Base-by-base conservation (phyloP, 2,329 filamentous ascomycete species). In the Tolypocladium endophyticum region DNA sequence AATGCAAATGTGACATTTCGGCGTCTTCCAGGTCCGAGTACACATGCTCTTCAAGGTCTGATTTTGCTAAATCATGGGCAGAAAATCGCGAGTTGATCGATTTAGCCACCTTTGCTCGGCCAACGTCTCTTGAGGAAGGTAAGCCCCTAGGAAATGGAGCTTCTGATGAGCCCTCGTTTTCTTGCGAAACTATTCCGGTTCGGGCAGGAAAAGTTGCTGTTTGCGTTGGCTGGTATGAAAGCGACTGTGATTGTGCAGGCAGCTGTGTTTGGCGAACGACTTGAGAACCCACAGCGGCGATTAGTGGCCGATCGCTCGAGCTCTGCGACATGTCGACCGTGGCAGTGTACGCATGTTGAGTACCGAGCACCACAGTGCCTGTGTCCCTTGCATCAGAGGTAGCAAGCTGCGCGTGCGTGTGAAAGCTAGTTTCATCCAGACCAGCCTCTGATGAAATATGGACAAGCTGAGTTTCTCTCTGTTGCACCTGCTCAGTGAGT, bases 251-350 rank as follows among this genome's bases (percentile, higher is more conserved):
- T n/a, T 58, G 59, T 38, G 64, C 62, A 12, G 74, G 71, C 28
- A 79, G 64, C 59, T 83, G 81, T 1, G 81, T 83, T 64, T 83
- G 81, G 25, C 77, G 74, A 25, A 83, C 75, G 23, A 82, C 73
- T 61, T 84, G 78, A 1, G 78, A 77, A 16, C 71, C 72, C 33
- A 69, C 69, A 43, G 73, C 70, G 1, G 69, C 66, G 20, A 66
- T 65, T 16, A 69, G 39, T 3, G 70, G 68, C 11, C 65, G 68
- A n/a, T 75, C 72, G 53, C 67, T 69, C 5, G 74, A 69, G 28
- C 66, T 67, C 5, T 68, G 66, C 12, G 71, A 69, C 70, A 73
- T 71, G 58, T 72, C 68, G 4, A 69, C 68, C n/a, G 62, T 63
- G 38, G 65, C 64, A n/a, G 63, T 64, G 38, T 67, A 68, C 2